Evolutionary conservation across 2,329 filamentous ascomycete genomes (phyloP).

Genomic region (Monilinia fructicola): DNA sequence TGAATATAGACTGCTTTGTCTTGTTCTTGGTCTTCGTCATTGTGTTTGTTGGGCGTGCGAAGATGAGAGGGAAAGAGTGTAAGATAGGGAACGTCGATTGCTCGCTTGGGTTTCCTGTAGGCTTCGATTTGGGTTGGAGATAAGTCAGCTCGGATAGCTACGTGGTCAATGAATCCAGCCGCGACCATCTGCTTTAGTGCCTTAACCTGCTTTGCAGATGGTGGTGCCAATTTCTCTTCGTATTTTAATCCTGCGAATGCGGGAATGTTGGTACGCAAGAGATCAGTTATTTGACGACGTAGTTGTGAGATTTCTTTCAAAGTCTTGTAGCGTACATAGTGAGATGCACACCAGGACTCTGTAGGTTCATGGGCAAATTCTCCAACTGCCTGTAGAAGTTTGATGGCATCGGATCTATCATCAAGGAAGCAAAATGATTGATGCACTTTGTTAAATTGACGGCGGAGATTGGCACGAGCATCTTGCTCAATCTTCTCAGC

Average conservation of each 20-base stretch:
- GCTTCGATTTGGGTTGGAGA: conserved; percentile 69
- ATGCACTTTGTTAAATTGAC: conserved; percentile 67
- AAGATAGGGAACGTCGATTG: conserved; percentile 88
- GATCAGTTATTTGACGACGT: conserved; percentile 75
- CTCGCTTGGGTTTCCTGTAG: conserved; percentile 70
- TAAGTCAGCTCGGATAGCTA: conserved; percentile 89
- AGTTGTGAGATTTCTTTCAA: conserved; percentile 85
- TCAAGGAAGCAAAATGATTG: conserved; percentile 78
- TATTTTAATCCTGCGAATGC: conserved; percentile 58
- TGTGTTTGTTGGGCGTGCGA: conserved; percentile 33
- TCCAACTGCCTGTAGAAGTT: conserved; percentile 83
- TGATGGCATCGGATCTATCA: conserved; percentile 82
- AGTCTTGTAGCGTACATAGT: conserved; percentile 84
- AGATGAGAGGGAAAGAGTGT: conserved; percentile 71
- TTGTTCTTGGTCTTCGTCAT: conserved; percentile 43
- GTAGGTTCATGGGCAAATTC: conserved; percentile 76
- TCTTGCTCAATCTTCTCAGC: conserved; percentile 72
- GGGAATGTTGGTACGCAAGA: conserved; percentile 74
- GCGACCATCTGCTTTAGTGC: conserved; percentile 89
- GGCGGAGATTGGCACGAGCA: conserved; percentile 62
- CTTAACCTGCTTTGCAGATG: conserved; percentile 67
- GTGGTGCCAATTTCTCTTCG: conserved; percentile 56
- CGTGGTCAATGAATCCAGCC: conserved; percentile 88
- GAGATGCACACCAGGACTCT: conserved; percentile 73
- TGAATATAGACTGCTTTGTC: conserved; percentile 78